A percentile compares a stretch with the other conserved stretches of the same genome.
phyloP scores from a whole-genome alignment of 2,329 filamentous ascomycete genomes.

The Endocalyx cinctus region DNA sequence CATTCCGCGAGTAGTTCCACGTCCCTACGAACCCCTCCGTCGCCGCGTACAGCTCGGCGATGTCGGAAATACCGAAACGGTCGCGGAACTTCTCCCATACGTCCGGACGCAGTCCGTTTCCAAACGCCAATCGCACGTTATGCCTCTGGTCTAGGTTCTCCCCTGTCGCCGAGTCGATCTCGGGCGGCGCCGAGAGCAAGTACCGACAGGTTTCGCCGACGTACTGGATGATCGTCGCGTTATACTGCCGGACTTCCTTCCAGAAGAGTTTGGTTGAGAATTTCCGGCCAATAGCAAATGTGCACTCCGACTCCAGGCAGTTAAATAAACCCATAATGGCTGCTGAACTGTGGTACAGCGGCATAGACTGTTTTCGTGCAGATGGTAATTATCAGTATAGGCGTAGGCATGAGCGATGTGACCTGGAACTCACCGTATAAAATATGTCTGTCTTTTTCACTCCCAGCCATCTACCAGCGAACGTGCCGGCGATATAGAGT shows the following conservation, averaged over 20 bases:
- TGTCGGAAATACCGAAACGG: conserved; percentile 68
- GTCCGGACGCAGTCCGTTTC: conserved; percentile 81
- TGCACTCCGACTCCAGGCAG: conserved; percentile 55
- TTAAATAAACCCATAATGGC: conserved; percentile 63
- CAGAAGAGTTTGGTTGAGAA: conserved; percentile 78
- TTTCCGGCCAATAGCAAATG: conserved; percentile 68
- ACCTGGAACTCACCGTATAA: conserved; percentile 57
- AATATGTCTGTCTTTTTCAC: conserved; percentile 62
- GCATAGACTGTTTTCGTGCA: conserved; percentile 72
- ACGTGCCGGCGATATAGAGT: conserved; percentile 46
- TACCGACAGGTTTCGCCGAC: conserved; percentile 86
- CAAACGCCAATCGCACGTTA: conserved; percentile 69
- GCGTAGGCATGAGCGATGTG: too few relatives aligned
- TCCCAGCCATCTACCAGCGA: conserved; percentile 51
- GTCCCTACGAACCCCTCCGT: conserved; percentile 67
- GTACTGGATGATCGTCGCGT: conserved; percentile 77
- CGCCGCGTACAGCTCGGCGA: conserved; percentile 77
- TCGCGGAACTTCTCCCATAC: conserved; percentile 81
- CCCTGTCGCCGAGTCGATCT: conserved; percentile 58
- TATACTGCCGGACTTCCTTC: conserved; percentile 64
- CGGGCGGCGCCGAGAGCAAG: conserved; percentile 62
- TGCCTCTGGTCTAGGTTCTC: conserved; percentile 69
- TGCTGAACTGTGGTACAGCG: conserved; percentile 81
- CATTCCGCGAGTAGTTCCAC: conserved; percentile 71
- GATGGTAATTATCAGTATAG: background rate